Evolutionary conservation across 2,329 filamentous ascomycete species (phyloP), one percentile per base, ranked within the genome.

Genomic region (Trichoderma aggressivum): DNA sequence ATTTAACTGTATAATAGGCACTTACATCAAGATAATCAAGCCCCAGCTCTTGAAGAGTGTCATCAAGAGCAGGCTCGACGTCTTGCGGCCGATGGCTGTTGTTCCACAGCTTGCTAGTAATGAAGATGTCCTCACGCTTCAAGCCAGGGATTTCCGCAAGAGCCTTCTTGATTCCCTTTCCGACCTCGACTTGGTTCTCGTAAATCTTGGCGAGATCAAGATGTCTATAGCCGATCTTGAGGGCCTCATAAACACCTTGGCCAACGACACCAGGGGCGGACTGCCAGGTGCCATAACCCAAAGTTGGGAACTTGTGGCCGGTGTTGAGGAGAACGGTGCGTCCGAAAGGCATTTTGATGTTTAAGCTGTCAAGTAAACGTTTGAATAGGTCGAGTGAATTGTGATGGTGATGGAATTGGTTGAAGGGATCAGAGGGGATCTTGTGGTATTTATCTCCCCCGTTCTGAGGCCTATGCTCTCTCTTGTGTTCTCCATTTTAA

Each of bases 241-340:
- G 84, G 43, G 89, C 90, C 73, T 86, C 85, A 78, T 88, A 88
- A 76, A 92, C 89, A 43, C 89, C 89, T 55, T 86, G 82, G 72
- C 87, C 86, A 73, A 91, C 89, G 80, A 91, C 87, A 73, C 87
- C 87, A 63, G 89, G 88, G 75, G 86, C 82, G 34, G 89, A 88
- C 78, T 91, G 90, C 90, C 89, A 91, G 75, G 90, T 92, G 76
- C 90, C 89, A 71, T 78, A 84, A 72, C 87, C 86, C 73, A 90
- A 81, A 61, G 84, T 84, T 3, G 89, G 87, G 68, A 92, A 92
- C 81, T 89, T 88, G 77, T 88, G 87, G 75, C 91, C 90, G 65
- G 86, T 86, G 82, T 86, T 89, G 76, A 90, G 85, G 73, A 86
- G 88, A 75, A 89, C 86, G 80, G 87, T 83, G 75, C 79, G 81